Conservation (phyloP, 768 basidiomycete species). For the Kwoniella heveanensis region DNA sequence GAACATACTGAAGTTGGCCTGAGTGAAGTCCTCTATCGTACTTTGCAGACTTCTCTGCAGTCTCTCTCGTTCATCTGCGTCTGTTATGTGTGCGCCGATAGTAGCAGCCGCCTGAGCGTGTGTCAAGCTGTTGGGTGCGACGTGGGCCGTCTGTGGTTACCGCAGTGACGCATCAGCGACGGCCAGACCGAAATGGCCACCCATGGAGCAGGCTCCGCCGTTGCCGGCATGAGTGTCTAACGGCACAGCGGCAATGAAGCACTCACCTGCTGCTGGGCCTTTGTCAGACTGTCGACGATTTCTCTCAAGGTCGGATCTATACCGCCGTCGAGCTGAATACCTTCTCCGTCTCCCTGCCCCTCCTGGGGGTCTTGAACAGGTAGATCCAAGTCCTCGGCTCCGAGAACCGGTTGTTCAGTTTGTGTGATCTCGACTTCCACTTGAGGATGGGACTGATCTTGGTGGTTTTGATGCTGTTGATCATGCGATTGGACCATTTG, state of each 20-base stretch:
- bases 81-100: conserved; percentile 34
- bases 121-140: conserved; percentile 16
- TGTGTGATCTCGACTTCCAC: too few relatives aligned
- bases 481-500: too few relatives aligned
- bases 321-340: conserved; percentile 1
- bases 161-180: too few relatives aligned
- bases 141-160: conserved; percentile 11
- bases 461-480: too few relatives aligned
- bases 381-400: not conserved
- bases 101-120: conserved; percentile 34
- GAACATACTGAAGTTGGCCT: conserved; percentile 22
- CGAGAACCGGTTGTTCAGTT: not conserved
- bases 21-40: conserved; percentile 36
- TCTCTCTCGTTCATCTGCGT: conserved; percentile 34
- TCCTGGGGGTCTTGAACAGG: not conserved
- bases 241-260: not conserved
- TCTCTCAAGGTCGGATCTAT: conserved; percentile 49
- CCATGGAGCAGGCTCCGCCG: too few relatives aligned
- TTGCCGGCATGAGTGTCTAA: too few relatives aligned
- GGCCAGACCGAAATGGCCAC: too few relatives aligned
- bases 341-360: not conserved
- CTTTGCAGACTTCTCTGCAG: conserved; percentile 34
- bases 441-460: too few relatives aligned
- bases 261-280: conserved; percentile 50
- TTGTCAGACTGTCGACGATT: conserved; percentile 49